Percentiles rank a stretch among this genome's conserved stretches.
Evolutionary conservation across 129 eudicot genomes (phyloP).

Genomic region (sunflower (Helianthus annuus)): DNA sequence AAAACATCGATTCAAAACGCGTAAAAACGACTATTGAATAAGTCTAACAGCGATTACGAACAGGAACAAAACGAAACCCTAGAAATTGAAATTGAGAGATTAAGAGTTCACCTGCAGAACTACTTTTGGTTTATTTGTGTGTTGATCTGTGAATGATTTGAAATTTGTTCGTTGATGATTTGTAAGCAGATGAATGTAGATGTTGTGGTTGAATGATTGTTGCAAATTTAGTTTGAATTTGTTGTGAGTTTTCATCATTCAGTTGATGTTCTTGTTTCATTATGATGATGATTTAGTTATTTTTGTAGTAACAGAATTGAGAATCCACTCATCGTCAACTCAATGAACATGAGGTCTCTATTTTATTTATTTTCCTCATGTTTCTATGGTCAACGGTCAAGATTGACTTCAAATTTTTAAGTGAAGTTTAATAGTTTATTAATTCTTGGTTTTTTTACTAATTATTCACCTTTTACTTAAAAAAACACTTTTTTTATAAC

Average conservation of each 20-base stretch:
- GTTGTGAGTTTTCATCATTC: not conserved
- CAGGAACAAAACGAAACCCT: constrained; percentile 15
- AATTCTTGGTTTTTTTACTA: too few relatives aligned
- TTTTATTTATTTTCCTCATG: not conserved
- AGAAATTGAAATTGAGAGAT: constrained; percentile 7
- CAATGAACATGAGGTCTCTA: not conserved
- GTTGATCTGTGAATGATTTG: not conserved
- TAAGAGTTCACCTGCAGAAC: constrained; percentile 19
- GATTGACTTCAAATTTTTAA: not conserved
- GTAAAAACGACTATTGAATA: constrained; percentile 24
- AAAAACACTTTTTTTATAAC: too few relatives aligned
- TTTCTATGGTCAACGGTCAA: too few relatives aligned
- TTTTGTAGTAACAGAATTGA: not conserved
- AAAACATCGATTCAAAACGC: constrained; percentile 30
- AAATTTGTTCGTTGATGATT: constrained; percentile 1
- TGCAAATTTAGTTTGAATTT: constrained; percentile 1
- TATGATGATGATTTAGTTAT: not conserved
- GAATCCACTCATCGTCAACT: not conserved
- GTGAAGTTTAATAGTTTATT: too few relatives aligned
- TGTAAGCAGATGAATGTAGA: constrained; percentile 7
- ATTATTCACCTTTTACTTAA: too few relatives aligned
- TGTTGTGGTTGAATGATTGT: constrained; percentile 17
- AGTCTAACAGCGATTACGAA: constrained; percentile 14
- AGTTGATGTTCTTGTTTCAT: constrained; percentile 13
- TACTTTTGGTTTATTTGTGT: not conserved